Base-by-base conservation (phyloP, 1,139 yeast genomes). In the Geotrichum phurueaensis region DNA sequence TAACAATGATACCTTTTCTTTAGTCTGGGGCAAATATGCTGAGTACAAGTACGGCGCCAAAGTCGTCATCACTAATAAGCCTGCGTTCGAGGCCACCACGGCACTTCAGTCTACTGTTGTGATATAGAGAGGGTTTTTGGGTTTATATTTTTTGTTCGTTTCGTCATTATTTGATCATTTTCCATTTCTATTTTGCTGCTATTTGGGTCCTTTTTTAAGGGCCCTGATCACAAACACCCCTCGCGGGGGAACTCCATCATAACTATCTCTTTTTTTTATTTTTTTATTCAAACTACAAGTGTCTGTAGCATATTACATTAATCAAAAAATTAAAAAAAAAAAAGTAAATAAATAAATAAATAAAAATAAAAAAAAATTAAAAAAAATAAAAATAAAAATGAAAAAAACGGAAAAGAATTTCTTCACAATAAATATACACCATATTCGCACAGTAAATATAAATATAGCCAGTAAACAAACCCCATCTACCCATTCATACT, bases 11-110 rank as follows among this genome's bases (percentile, higher is more conserved):
- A n/a, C 9, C 15, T 52, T 31, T 47, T 39, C 43, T 47, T 2
- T 13, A 61, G 63, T 61, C 45, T 61, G 63, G 63, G 63, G 60
- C 25, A 58, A 54, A 31, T 48, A 53, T 25, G 45, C 61, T 3
- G 51, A 47, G 7, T 58, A 58, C 55, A 50, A 49, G 47, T 61
- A 61, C 36, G 57, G 59, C 23, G 54, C 52, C 15, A 53, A 53
- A 36, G 61, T 56, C 47, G 53, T 55, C 48, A 58, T 60, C 33
- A 47, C 60, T 5, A 48, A 56, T 51, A 25, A 56, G 20, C 50
- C 59, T 18, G 59, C 60, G 36, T 60, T 60, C 57, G 57, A 51
- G 27, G 63, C 63, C 12, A 48, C 60, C 23, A 54, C 56, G 36
- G 61, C 54, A 22, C 31, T 57, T 18, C 58, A 60, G 31, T 56